Conservation (phyloP, 192 early-diverging fungal species). For the Cetraspora pellucida region DNA sequence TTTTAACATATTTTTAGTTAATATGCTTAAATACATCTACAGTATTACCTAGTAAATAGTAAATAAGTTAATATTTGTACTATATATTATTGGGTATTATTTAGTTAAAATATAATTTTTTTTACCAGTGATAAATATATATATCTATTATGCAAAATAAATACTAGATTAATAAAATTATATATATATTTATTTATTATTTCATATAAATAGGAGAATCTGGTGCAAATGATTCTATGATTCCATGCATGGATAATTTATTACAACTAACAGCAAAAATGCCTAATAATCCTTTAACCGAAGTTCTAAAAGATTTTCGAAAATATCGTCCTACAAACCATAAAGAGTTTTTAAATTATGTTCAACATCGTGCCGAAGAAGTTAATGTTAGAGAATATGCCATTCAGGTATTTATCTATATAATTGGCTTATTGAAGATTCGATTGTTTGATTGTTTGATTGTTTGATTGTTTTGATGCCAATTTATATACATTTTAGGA, state of each 20-base stretch:
- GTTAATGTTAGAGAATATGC: conserved; percentile 62
- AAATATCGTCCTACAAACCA: conserved; percentile 81
- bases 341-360: conserved; percentile 72
- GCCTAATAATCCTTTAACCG: conserved; percentile 81
- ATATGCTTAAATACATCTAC: no score
- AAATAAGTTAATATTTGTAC: no score
- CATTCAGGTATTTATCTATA: conserved; percentile 36
- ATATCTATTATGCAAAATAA: background rate
- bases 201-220: conserved; percentile 60
- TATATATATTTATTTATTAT: background rate
- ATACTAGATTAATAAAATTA: background rate
- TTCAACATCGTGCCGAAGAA: conserved; percentile 56
- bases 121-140: background rate
- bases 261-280: conserved; percentile 78
- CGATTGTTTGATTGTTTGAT: background rate
- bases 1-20: no score
- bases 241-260: conserved; percentile 85
- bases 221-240: conserved; percentile 85
- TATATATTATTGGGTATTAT: no score
- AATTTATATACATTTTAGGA: conserved; percentile 32
- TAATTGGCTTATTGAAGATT: background rate
- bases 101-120: no score
- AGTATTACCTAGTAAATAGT: no score
- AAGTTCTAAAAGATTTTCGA: conserved; percentile 73
- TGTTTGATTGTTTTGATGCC: background rate